Conservation (phyloP, 169 alveolate genomes). For the Babesia sp. region DNA sequence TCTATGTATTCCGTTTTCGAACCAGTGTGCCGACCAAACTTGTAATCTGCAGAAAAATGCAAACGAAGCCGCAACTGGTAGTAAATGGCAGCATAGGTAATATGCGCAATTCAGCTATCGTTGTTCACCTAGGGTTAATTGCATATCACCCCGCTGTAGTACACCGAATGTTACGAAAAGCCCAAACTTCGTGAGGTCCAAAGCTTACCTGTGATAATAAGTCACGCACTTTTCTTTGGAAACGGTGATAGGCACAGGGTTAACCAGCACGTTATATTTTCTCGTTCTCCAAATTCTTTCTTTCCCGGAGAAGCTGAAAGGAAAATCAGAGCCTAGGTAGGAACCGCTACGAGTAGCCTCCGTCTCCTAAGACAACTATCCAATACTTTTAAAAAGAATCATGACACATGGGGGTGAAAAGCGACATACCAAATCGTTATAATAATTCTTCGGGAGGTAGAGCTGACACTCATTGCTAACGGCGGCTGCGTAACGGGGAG, state of each 20-base stretch:
- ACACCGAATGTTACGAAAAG: neutral
- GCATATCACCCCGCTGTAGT: neutral
- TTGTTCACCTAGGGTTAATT: too few relatives aligned
- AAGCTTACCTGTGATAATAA: slow-evolving; percentile 65
- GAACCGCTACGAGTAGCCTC: slow-evolving; percentile 80
- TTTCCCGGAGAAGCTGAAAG: slow-evolving; percentile 71
- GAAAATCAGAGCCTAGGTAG: slow-evolving; percentile 79
- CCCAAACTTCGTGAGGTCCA: neutral
- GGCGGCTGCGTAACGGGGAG: slow-evolving; percentile 66
- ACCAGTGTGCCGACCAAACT: slow-evolving; percentile 85
- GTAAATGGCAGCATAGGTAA: too few relatives aligned
- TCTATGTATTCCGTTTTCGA: slow-evolving; percentile 81
- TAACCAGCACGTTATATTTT: slow-evolving; percentile 72
- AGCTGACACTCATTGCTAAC: slow-evolving; percentile 44
- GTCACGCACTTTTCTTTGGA: slow-evolving; percentile 74
- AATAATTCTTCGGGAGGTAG: slow-evolving; percentile 71
- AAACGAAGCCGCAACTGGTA: neutral
- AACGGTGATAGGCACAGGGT: slow-evolving; percentile 69
- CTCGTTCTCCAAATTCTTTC: slow-evolving; percentile 76
- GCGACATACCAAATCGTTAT: slow-evolving; percentile 63
- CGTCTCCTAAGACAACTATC: slow-evolving; percentile 6
- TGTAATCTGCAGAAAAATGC: slow-evolving; percentile 62
- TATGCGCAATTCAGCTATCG: too few relatives aligned
- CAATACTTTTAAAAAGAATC: neutral
- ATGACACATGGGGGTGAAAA: neutral